A percentile compares a stretch with the other conserved stretches of the same genome.
Evolutionary conservation across 495 filamentous ascomycete genomes (phyloP).

Genomic region (Penicillium coffeae): DNA sequence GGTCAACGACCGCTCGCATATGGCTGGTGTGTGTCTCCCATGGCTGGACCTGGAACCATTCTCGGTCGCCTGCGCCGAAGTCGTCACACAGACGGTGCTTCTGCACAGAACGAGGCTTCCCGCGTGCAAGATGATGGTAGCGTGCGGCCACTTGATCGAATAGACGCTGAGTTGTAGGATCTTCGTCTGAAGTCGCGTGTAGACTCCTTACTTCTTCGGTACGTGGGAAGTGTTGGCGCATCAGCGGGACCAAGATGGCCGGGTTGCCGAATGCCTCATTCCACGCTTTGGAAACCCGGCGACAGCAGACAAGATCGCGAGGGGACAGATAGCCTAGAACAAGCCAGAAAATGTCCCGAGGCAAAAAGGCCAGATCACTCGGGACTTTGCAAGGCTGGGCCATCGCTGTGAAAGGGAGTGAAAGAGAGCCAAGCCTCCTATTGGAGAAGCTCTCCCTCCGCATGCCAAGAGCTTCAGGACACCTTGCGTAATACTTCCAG

Average conservation of each 20-base stretch:
- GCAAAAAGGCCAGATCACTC: constrained; percentile 29
- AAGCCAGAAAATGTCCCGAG: constrained; percentile 44
- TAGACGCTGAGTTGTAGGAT: constrained; percentile 33
- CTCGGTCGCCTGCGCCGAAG: constrained; percentile 32
- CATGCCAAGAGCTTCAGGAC: constrained; percentile 49
- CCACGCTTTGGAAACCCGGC: constrained; percentile 55
- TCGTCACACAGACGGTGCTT: constrained; percentile 40
- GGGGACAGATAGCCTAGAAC: constrained; percentile 42
- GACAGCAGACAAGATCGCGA: constrained; percentile 49
- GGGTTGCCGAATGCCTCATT: constrained; percentile 50
- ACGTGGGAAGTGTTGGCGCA: constrained; percentile 51
- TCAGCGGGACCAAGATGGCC: constrained; percentile 38
- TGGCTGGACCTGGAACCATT: constrained; percentile 48
- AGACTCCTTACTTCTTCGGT: constrained; percentile 50
- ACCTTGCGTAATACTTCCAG: constrained; percentile 34
- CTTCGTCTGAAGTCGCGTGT: neutral
- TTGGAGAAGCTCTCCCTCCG: constrained; percentile 23
- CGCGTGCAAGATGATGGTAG: constrained; percentile 52
- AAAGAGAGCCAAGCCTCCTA: constrained; percentile 9
- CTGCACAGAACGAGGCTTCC: constrained; percentile 45
- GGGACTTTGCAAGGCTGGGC: neutral
- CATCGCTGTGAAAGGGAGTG: constrained; percentile 6
- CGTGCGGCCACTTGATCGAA: constrained; percentile 54
- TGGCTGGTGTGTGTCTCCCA: constrained; percentile 55
- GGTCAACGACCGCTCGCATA: constrained; percentile 31